phyloP scores from a whole-genome alignment of 2,329 filamentous ascomycete species.

The Cladophialophora chaetospira region DNA sequence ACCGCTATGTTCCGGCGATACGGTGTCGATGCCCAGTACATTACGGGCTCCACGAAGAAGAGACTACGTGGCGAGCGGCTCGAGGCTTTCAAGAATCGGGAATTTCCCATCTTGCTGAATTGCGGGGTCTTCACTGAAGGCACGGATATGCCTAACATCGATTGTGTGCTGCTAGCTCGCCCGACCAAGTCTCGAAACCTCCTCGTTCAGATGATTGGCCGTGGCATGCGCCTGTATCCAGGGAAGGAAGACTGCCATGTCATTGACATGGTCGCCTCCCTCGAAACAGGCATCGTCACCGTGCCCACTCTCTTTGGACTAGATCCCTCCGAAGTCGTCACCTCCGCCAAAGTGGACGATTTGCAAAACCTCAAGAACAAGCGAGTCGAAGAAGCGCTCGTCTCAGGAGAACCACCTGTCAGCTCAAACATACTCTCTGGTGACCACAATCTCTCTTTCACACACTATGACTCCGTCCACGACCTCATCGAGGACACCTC shows the following conservation, averaged over 20 bases:
- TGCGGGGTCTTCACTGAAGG: conserved; percentile 97
- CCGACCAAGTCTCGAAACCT: conserved; percentile 92
- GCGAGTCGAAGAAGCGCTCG: conserved; percentile 34
- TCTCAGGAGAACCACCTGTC: background rate
- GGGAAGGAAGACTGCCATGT: conserved; percentile 89
- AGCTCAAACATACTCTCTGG: background rate
- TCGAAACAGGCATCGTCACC: conserved; percentile 82
- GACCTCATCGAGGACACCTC: conserved; percentile 84
- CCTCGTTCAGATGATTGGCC: conserved; percentile 95
- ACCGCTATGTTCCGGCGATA: conserved; percentile 73
- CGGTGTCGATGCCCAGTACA: conserved; percentile 79
- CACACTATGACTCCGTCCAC: conserved; percentile 88
- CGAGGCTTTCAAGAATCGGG: conserved; percentile 71
- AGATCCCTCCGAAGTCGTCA: conserved; percentile 76
- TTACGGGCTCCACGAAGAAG: conserved; percentile 79
- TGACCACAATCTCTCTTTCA: conserved; percentile 68
- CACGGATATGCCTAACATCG: conserved; percentile 95
- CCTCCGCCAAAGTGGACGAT: conserved; percentile 64
- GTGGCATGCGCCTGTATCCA: conserved; percentile 80
- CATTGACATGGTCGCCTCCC: conserved; percentile 90
- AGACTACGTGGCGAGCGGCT: conserved; percentile 69
- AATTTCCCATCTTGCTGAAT: conserved; percentile 88
- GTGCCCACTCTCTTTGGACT: conserved; percentile 92
- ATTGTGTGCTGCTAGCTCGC: conserved; percentile 84
- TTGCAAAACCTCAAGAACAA: conserved; percentile 54